Percentiles rank a stretch among this genome's conserved stretches.
Conservation (phyloP, 371 early-diverging fungal species). For the Conidiobolus incongruus region DNA sequence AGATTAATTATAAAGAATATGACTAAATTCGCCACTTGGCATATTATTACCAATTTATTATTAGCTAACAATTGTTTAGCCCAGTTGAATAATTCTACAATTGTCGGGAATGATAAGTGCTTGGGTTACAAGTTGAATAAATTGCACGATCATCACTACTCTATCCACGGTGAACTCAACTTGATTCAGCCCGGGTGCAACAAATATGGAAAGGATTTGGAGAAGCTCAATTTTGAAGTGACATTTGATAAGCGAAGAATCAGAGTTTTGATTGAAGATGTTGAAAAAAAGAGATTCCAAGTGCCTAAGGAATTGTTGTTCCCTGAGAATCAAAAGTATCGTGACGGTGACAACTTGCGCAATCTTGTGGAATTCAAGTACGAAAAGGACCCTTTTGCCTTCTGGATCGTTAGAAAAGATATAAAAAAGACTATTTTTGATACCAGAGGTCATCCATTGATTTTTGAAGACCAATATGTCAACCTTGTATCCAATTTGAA, state of each 20-base stretch:
- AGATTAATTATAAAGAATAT: no score
- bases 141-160: neutral
- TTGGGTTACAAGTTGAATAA: neutral
- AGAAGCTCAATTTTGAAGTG: slow-evolving; percentile 14
- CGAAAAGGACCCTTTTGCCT: slow-evolving; percentile 22
- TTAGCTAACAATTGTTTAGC: no score
- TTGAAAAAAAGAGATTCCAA: slow-evolving; percentile 16
- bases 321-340: slow-evolving; percentile 9
- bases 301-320: slow-evolving; percentile 25
- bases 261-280: slow-evolving; percentile 25
- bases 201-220: slow-evolving; percentile 18
- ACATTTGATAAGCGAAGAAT: slow-evolving; percentile 23
- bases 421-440: slow-evolving; percentile 26
- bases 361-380: slow-evolving; percentile 18
- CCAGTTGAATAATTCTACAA: slow-evolving; percentile 1
- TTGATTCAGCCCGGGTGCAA: slow-evolving; percentile 6
- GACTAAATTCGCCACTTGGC: no score
- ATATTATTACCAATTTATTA: no score
- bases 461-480: slow-evolving; percentile 44
- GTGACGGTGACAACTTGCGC: slow-evolving; percentile 5
- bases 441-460: slow-evolving; percentile 21
- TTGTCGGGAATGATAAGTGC: neutral
- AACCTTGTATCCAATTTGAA: slow-evolving; percentile 27
- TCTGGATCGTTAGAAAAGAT: slow-evolving; percentile 20
- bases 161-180: slow-evolving; percentile 2